Base-by-base conservation (phyloP, 768 basidiomycete species). In the Mycena metata region DNA sequence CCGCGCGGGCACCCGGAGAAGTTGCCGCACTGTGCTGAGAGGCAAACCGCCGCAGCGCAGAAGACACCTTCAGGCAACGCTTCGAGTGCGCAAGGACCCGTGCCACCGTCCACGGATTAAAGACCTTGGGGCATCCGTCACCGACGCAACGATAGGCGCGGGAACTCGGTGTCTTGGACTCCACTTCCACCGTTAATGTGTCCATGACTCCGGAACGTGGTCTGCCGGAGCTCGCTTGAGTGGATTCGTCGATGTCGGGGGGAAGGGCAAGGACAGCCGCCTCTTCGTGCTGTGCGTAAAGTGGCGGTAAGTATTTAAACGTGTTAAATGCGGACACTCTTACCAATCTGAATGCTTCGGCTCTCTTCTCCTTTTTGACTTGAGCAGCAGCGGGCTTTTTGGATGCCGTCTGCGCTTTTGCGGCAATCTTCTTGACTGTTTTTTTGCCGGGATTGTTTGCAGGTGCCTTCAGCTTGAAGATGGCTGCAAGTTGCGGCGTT, bases 11-110 rank as follows among this genome's bases (percentile, higher is more conserved):
- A 49, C 47, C 59, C 7, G 47, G 59, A 26, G 46, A 49, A 1
- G 59, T 50, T 13, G 17, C 59, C 21, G 59, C 59, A 12, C 59
- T 60, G 46, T 10, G 11, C 26, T 60, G 35, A n/a, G 59, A 60
- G 7, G 46, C 46, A 19, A 16, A 50, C 16, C 39, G 46, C 3
- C 23, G 59, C 50, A 39, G 46, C 10, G n/a, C 16, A 15, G 46
- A 23, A 3, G 59, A 39, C 16, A 60, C 21, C 6, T 39, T 49
- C 8, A 26, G 16, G 30, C 59, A 60, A 15, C 59, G 47, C 26
- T 60, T 60, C n/a, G 45, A 0, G 35, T 60, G 58, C n/a, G 12
- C 19, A 4, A 60, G 19, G 7, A 60, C 58, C 12, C 58, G 58
- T 9, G 21, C 8, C 9, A 30, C 2, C 5, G 33, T 23, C 12